Evolutionary conservation across 768 basidiomycete genomes (phyloP), one percentile per base, ranked within the genome.

Genomic region (Phlegmacium glaucopus): DNA sequence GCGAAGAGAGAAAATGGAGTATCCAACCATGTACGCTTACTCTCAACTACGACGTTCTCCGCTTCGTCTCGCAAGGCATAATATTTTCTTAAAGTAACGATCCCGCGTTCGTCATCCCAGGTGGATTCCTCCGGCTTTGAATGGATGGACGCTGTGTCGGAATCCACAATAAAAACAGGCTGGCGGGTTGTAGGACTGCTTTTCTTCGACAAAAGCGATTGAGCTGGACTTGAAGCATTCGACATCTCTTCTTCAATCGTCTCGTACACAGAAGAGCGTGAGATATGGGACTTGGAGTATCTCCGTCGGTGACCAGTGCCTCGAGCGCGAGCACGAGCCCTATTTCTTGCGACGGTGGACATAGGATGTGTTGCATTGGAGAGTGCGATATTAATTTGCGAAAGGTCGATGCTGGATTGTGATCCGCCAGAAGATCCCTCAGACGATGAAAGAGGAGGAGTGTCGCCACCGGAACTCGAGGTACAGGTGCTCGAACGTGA

Each of bases 381-480:
- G 13, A 91, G 72, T 13, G 80, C 63, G 4, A 68, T 52, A 51
- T 80, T 80, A 45, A 91, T 62, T 1, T 81, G 79, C 0, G 76
- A 73, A 2, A 90, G 61, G 61, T 91, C 88, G 47, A 90, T 82
- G 65, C 87, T 89, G 0, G 85, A 88, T 61, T 85, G 79, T 0
- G 88, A 90, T 27, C 83, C 84, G 4, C 80, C 85, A 0, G 83
- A 87, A 1, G 83, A 84, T 3, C 79, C 80, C 49, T 88, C 87
- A 0, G 81, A 87, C 4, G 74, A 61, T 1, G 84, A 85, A 4
- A 89, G 72, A 0, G 87, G 85, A 5, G 86, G 85, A 0, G 87
- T 88, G 9, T 87, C 85, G 10, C 65, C 71, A 30, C 84, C 86
- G 10, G 85, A 85, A 59, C 78, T 82, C 0, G 72, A 73, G 0